Conservation (phyloP, 1,139 yeast species). For the Geotrichum cucujoidarum region DNA sequence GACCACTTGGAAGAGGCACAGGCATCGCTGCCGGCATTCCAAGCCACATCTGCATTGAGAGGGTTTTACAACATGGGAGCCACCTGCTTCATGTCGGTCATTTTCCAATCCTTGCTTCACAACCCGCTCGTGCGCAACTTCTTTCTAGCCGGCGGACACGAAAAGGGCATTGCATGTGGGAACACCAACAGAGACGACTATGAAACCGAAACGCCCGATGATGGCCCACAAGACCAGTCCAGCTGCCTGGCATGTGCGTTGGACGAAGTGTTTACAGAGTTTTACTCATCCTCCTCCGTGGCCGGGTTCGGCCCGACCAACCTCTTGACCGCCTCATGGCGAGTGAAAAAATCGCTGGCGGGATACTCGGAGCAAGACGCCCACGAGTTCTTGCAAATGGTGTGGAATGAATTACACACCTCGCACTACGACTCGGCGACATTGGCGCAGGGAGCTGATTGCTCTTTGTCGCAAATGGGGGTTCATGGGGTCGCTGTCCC, state of each 20-base stretch:
- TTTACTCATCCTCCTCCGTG: constrained; percentile 50
- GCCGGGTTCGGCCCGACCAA: constrained; percentile 74
- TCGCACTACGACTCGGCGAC: constrained; percentile 23
- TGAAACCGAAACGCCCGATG: constrained; percentile 6
- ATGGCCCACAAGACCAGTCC: constrained; percentile 28
- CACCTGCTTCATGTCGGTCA: constrained; percentile 91
- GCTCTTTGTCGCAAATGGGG: constrained; percentile 4
- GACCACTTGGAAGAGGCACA: constrained; percentile 30
- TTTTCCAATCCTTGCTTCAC: constrained; percentile 79
- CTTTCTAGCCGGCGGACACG: constrained; percentile 67
- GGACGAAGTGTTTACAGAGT: constrained; percentile 73
- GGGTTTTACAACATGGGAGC: constrained; percentile 94
- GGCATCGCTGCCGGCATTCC: constrained; percentile 46
- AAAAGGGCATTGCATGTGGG: constrained; percentile 28
- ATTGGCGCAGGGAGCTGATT: constrained; percentile 8
- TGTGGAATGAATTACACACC: constrained; percentile 75
- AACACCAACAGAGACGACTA: background rate
- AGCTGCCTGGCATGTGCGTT: constrained; percentile 52
- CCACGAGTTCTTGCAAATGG: constrained; percentile 92
- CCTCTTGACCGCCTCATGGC: constrained; percentile 76
- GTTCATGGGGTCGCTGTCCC: background rate
- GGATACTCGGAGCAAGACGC: constrained; percentile 98
- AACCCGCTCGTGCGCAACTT: constrained; percentile 78
- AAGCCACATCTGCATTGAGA: constrained; percentile 67
- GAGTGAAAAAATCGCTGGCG: constrained; percentile 72